Conservation (phyloP, 768 basidiomycete species). For the Agrocybe praecox region DNA sequence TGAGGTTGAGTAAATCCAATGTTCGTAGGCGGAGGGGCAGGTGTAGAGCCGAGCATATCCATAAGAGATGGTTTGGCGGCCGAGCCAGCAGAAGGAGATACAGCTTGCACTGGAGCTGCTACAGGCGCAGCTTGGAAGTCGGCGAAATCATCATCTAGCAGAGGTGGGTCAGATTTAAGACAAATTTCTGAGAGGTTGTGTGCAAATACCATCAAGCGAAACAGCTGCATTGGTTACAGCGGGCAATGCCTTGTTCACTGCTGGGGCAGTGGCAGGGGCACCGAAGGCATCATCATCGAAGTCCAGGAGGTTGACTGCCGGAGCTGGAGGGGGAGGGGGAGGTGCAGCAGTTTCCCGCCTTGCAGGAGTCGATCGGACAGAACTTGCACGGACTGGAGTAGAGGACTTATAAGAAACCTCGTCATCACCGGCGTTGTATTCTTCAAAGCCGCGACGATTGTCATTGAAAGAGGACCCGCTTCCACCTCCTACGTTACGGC, state of each 20-base stretch:
- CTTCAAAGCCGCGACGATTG: conserved; percentile 68
- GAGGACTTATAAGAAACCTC: conserved; percentile 42
- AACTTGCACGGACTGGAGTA: conserved; percentile 31
- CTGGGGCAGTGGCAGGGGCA: conserved; percentile 29
- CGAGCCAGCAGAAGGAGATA: conserved; percentile 28
- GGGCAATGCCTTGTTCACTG: conserved; percentile 58
- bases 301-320: conserved; percentile 75
- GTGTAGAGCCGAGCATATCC: conserved; percentile 46
- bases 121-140: conserved; percentile 82
- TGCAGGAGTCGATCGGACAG: conserved; percentile 33
- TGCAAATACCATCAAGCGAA: conserved; percentile 43
- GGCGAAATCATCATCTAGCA: conserved; percentile 77
- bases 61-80: conserved; percentile 42
- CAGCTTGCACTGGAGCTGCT: conserved; percentile 38
- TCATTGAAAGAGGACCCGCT: conserved; percentile 59
- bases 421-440: conserved; percentile 96
- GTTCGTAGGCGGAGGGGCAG: conserved; percentile 32
- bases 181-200: background rate
- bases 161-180: conserved; percentile 8
- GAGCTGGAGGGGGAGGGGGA: conserved; percentile 42
- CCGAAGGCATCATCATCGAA: conserved; percentile 70
- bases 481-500: conserved; percentile 42
- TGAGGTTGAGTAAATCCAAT: conserved; percentile 30
- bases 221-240: conserved; percentile 36
- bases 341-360: conserved; percentile 40